A percentile compares a stretch with the other conserved stretches of the same genome.
Conservation (phyloP, 306 rosid species). For the Begonia peltatifolia region DNA sequence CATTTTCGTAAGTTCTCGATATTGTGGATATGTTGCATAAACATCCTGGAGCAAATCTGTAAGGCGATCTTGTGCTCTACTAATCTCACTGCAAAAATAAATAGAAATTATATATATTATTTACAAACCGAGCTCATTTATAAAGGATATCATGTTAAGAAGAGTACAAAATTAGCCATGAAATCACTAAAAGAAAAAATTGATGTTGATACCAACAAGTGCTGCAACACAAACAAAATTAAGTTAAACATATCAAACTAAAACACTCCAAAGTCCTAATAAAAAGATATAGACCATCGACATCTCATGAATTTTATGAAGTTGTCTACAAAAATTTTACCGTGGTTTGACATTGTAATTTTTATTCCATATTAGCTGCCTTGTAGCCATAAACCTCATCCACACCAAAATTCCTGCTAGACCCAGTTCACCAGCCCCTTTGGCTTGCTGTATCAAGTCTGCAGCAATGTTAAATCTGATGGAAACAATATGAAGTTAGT, state of each 20-base stretch:
- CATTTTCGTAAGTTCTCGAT: constrained; percentile 71
- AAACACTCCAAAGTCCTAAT: not conserved
- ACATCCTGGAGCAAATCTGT: constrained; percentile 69
- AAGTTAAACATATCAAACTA: too few relatives aligned
- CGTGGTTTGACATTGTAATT: constrained; percentile 99
- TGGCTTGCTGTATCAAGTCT: constrained; percentile 65
- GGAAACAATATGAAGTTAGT: constrained; percentile 9
- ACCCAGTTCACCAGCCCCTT: constrained; percentile 63
- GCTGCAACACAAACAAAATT: too few relatives aligned
- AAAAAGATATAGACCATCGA: constrained; percentile 1
- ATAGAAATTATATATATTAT: not conserved
- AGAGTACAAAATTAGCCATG: too few relatives aligned
- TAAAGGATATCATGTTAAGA: too few relatives aligned
- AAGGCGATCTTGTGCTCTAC: constrained; percentile 92
- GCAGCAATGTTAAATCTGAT: constrained; percentile 93
- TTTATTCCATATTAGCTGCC: constrained; percentile 99
- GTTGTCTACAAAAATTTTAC: constrained; percentile 20
- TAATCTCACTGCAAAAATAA: constrained; percentile 67
- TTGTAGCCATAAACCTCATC: constrained; percentile 98
- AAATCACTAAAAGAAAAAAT: too few relatives aligned
- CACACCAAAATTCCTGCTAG: constrained; percentile 84
- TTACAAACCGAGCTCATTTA: not conserved
- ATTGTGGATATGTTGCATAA: constrained; percentile 56
- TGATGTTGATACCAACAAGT: too few relatives aligned
- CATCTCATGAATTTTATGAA: constrained; percentile 5